phyloP scores from a whole-genome alignment of 306 rosid genomes.

The Prunus fruticosa region DNA sequence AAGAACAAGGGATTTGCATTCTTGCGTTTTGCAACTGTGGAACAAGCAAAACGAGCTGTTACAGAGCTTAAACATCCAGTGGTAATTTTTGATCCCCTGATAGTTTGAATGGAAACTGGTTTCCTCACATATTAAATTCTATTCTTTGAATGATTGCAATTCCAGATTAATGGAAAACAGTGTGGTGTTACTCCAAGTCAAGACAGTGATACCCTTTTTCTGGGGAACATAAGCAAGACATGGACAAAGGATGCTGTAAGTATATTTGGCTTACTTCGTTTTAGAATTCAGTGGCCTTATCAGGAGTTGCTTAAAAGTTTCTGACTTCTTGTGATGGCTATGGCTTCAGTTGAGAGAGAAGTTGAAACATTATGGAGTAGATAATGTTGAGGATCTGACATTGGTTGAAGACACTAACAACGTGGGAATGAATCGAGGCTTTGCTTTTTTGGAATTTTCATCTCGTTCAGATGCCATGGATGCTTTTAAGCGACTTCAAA shows the following conservation, averaged over 20 bases:
- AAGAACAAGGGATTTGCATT: conserved; percentile 98
- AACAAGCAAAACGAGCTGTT: conserved; percentile 89
- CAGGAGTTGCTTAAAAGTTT: conserved; percentile 28
- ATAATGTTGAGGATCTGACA: conserved; percentile 87
- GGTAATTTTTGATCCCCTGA: conserved; percentile 55
- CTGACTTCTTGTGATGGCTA: conserved; percentile 34
- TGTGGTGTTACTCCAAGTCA: conserved; percentile 98
- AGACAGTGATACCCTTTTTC: conserved; percentile 92
- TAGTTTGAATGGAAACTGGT: conserved; percentile 27
- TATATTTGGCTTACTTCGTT: conserved; percentile 29
- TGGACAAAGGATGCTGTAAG: conserved; percentile 97
- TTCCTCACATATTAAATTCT: conserved; percentile 23
- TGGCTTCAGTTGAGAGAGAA: conserved; percentile 85
- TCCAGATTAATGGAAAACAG: conserved; percentile 95
- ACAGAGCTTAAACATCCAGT: conserved; percentile 73
- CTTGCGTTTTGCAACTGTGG: conserved; percentile 83
- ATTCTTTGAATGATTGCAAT: conserved; percentile 38
- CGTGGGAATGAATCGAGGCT: conserved; percentile 90
- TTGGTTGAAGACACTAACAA: conserved; percentile 87
- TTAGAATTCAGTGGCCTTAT: conserved; percentile 3
- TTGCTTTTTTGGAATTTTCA: conserved; percentile 92
- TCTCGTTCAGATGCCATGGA: conserved; percentile 98
- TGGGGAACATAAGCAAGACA: conserved; percentile 96
- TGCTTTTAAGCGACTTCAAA: conserved; percentile 90
- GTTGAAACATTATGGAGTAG: conserved; percentile 89